Evolutionary conservation across 108 stramenopile species (phyloP), one percentile per base, ranked within the genome.

Genomic region (Pelagomonas calceolata): DNA sequence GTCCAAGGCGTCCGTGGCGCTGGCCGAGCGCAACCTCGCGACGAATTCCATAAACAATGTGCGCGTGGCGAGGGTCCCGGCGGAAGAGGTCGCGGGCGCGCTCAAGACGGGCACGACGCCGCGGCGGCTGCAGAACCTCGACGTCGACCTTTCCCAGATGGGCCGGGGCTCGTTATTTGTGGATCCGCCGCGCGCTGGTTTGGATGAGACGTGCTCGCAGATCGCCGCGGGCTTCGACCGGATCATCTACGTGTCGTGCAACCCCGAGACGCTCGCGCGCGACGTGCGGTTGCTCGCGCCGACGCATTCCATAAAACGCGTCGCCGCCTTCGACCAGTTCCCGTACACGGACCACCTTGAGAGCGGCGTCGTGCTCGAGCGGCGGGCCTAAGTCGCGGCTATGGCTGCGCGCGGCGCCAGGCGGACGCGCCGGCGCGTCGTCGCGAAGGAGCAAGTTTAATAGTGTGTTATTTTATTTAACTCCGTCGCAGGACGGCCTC

Each of bases 291-390:
- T 34, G 16, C 66, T 76, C 71, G 18, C 37, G 4, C 36, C 64
- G 66, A 69, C 46, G 14, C 70, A 70, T 32, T 26, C 30, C 32
- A 32, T 76, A 26, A 31, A 30, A 32, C 18, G 34, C 26, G 32
- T 76, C 26, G 76, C 70, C 15, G 70, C 70, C 64, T 76, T 76
- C 66, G 76, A 76, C 44, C 76, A 76, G 36, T 76, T 76, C 46
- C 76, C 76, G 17, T 70, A 71, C 66, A 76, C 76, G 34, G 65
- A 76, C 71, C 76, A 76, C 66, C 26, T 76, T 12, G 76, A 76
- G 45, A 4, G 37, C 44, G 76, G 76, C 66, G 76, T 67, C n/a
- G 65, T 65, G 15, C 30, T 76, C n/a, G 64, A 71, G 21, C 51
- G 51, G 5, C 5, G 12, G 39, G 12, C 9, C 39, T 43, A 43